Base-by-base conservation (phyloP, 176 grass and related monocot genomes). In the Cenchrus fungigraminus region DNA sequence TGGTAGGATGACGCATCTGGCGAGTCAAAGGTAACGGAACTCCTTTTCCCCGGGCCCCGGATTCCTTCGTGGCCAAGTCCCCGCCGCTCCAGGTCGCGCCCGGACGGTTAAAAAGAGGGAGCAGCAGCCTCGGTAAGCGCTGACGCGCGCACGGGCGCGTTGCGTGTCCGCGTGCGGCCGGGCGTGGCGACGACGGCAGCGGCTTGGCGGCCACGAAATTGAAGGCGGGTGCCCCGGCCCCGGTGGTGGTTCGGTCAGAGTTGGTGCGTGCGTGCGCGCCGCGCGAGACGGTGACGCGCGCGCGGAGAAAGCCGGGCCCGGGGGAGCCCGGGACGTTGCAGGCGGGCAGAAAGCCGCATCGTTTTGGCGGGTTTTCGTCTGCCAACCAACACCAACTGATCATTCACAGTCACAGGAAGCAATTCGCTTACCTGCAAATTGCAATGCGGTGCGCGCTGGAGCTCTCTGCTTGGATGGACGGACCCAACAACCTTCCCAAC, bases 181-280 rank as follows among this genome's bases (percentile, higher is more conserved):
- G 22, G 22, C 22, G 17, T 2, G 42, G 19, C 19, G 66, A 14
- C 46, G 17, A 16, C 9, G 52, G 16, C 75, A 6, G 7, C 82
- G 29, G 55, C 84, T 79, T 86, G 84, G 68, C 77, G 57, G 84
- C 1, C 84, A 86, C 84, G 68, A 53, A 86, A 86, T 19, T 8
- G 6, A 37, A 29, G 49, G 7, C 57, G 31, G 31, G 31, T 32
- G 8, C 17, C 6, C 16, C 16, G 55, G 32, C 32, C 32, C 37
- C 31, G 31, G 31, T 32, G 55, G 6, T 19, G 17, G 17, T 20
- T 58, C 17, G 51, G 51, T 58, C 55, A 20, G 55, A 46, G 5
- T 5, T 5, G 55, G 19, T 40, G 17, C 71, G 31, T 6, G 14
- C 4, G 12, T 6, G 14, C 4, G 12, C 12, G 53, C 14, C 54